These are phyloP conservation scores for Canavalia gladiata DNA, from an alignment of 306 rosid genomes.

Conservation along the genomic window DNA sequence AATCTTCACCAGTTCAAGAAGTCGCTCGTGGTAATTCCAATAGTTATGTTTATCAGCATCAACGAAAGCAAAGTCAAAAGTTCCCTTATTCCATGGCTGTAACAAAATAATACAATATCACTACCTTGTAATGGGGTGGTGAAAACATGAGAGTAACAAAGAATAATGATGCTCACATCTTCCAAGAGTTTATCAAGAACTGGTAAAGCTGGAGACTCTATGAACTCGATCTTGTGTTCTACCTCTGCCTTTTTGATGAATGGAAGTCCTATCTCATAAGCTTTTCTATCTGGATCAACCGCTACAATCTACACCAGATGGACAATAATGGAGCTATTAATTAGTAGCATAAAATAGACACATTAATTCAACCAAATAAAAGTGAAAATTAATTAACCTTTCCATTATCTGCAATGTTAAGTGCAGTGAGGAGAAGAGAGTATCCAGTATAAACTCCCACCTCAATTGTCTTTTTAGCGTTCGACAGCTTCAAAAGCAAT, in stretches of 20 bases:
- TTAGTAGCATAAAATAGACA: background rate
- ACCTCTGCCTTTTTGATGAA: conserved; percentile 66
- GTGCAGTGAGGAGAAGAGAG: conserved; percentile 80
- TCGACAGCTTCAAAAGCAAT: conserved; percentile 45
- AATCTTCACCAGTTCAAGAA: conserved; percentile 61
- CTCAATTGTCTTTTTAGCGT: conserved; percentile 61
- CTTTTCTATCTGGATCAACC: conserved; percentile 52
- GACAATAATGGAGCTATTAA: too few relatives aligned
- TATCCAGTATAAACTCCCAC: conserved; percentile 76
- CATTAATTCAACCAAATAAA: background rate
- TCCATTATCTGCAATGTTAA: conserved; percentile 65
- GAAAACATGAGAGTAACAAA: background rate
- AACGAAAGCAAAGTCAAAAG: conserved; percentile 66
- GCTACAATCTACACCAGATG: conserved; percentile 53
- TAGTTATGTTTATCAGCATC: conserved; percentile 68
- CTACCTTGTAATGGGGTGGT: background rate
- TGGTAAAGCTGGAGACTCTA: conserved; percentile 52
- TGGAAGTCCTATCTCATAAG: conserved; percentile 64
- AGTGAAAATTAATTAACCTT: conserved; percentile 44
- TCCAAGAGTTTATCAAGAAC: conserved; percentile 53
- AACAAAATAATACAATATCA: background rate
- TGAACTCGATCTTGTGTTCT: conserved; percentile 64
- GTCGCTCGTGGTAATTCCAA: conserved; percentile 66
- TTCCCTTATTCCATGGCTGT: conserved; percentile 61
- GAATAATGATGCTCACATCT: conserved; percentile 47